Conservation (phyloP, 352 stramenopile species). For the Phytophthora pini region DNA sequence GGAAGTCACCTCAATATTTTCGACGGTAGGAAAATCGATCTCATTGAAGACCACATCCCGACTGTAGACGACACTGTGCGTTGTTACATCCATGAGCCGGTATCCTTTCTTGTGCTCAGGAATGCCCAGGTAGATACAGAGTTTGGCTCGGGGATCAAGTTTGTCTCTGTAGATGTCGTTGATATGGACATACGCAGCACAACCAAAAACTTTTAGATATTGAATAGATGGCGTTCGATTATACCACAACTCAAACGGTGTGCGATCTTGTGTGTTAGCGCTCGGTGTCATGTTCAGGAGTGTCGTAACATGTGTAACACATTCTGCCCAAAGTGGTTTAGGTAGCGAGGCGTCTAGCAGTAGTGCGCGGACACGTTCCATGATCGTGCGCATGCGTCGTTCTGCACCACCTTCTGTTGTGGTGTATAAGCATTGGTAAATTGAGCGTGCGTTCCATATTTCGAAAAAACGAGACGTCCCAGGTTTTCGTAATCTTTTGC, state of each 20-base stretch:
- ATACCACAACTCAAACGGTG: constrained; percentile 5
- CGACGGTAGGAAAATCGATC: no score
- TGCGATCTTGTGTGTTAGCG: background rate
- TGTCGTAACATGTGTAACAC: background rate
- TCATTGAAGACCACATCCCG: background rate
- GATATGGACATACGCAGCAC: constrained; percentile 2
- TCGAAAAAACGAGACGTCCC: no score
- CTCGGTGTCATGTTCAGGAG: background rate
- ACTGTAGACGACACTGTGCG: constrained; percentile 10
- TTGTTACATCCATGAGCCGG: constrained; percentile 1
- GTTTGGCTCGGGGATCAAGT: background rate
- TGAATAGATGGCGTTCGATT: background rate
- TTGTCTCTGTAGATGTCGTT: background rate
- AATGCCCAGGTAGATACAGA: constrained; percentile 9
- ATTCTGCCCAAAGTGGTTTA: background rate
- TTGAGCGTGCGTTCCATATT: no score
- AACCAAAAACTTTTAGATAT: constrained; percentile 7
- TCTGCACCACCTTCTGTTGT: constrained; percentile 3
- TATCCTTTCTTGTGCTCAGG: background rate
- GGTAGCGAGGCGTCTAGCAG: background rate
- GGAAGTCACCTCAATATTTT: no score
- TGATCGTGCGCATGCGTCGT: constrained; percentile 4
- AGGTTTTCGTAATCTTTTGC: no score
- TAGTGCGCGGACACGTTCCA: constrained; percentile 6
- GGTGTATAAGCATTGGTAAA: background rate